These are phyloP conservation scores for Aspergillus uvarum DNA, from an alignment of 2,329 filamentous ascomycete species.

Conservation along the genomic window DNA sequence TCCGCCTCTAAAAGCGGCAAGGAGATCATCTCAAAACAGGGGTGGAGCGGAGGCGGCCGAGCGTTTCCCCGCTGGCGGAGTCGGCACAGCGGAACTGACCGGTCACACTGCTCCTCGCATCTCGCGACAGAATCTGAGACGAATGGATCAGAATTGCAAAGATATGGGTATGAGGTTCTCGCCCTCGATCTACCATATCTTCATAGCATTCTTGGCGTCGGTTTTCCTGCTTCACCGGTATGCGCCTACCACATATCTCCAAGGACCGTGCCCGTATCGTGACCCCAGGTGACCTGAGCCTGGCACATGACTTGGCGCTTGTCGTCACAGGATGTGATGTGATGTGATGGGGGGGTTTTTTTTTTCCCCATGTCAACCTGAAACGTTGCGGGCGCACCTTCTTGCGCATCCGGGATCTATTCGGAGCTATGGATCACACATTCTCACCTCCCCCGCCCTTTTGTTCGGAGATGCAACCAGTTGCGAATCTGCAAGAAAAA, in stretches of 20 bases:
- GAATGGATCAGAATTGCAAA: background rate
- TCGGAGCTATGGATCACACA: background rate
- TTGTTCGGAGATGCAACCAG: background rate
- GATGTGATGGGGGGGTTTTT: background rate
- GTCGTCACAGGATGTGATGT: constrained; percentile 9
- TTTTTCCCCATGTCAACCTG: background rate
- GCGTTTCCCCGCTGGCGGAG: constrained; percentile 16
- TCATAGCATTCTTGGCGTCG: background rate
- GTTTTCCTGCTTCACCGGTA: background rate
- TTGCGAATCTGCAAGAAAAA: background rate
- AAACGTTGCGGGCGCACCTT: background rate
- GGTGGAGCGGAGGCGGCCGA: constrained; percentile 34
- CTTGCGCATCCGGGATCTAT: constrained; percentile 1
- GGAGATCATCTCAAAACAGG: constrained; percentile 22
- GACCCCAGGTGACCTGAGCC: background rate
- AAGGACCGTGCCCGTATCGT: constrained; percentile 11
- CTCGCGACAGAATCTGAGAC: background rate
- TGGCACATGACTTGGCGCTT: constrained; percentile 13
- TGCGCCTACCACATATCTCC: background rate
- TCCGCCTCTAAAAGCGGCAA: constrained; percentile 32
- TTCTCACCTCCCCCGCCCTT: background rate
- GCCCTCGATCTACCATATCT: background rate
- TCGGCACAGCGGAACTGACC: constrained; percentile 9
- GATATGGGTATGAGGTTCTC: background rate
- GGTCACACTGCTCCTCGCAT: background rate